Percentiles rank a stretch among this genome's conserved stretches.
These are phyloP conservation scores for Neocallimastix lanati DNA, from an alignment of 192 early-diverging fungal species.

Conservation along the genomic window DNA sequence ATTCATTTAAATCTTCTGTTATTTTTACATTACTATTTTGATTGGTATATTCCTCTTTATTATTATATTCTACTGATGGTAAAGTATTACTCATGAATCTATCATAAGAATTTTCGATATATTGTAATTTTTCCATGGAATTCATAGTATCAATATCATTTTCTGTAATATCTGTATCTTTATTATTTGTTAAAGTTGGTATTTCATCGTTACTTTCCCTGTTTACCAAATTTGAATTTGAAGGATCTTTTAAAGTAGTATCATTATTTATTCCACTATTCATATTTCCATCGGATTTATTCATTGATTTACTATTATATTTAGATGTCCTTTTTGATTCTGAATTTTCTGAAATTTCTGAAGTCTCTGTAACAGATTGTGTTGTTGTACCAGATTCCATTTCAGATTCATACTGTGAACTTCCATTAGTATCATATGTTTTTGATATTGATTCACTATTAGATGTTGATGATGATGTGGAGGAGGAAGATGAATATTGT, in stretches of 20 bases:
- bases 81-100: background rate
- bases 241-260: background rate
- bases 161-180: background rate
- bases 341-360: background rate
- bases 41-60: background rate
- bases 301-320: background rate
- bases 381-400: background rate
- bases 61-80: background rate
- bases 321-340: too few species aligned
- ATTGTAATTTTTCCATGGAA: background rate
- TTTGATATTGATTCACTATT: background rate
- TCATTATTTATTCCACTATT: background rate
- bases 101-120: background rate
- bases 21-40: background rate
- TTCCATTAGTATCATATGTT: background rate
- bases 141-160: background rate
- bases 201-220: background rate
- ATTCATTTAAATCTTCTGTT: background rate
- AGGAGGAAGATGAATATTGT: too few species aligned
- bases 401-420: background rate
- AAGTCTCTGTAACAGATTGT: background rate
- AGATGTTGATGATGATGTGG: background rate
- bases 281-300: background rate
- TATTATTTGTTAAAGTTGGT: background rate
- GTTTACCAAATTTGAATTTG: background rate